Base-by-base conservation (phyloP, 2,329 filamentous ascomycete species). In the Dothistroma septosporum region DNA sequence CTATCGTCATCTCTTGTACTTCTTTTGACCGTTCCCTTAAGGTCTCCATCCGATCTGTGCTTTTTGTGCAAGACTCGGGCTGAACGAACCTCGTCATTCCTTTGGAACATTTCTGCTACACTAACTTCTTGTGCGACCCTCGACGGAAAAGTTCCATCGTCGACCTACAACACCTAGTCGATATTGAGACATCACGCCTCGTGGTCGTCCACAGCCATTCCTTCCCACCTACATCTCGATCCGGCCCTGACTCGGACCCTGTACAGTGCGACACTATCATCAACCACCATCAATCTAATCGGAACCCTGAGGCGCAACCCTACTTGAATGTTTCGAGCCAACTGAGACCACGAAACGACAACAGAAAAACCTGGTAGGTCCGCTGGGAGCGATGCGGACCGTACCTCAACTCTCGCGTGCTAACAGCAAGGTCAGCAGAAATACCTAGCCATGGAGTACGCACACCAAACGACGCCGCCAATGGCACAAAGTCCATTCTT, bases 401-500 rank as follows among this genome's bases (percentile, higher is more conserved):
- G 63, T 54, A 58, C 54, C 46, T 58, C 58, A 58, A 64, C 50
- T 58, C 61, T 46, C 59, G 55, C 46, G 53, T 59, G 55, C 62
- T 65, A 61, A 66, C 66, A 52, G 59, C 59, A 59, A 59, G n/a
- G 60, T 64, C 61, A 64, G 61, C 64, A 65, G 35, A 57, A 64
- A 53, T 44, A 47, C 46, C 59, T 48, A 62, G 4, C 61, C 64
- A 75, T 75, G 73, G 73, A 75, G 56, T 73, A 74, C 69, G 60
- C 72, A 74, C 77, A 61, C 66, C 78, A 68, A 76, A 79, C 76
- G 76, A 83, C 71, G 85, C 72, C 72, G 58, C 71, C 71, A 37
- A 70, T 90, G 82, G 86, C 83, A 63, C 88, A 90, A 78, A 85
- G 87, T 67, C 81, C 89, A 61, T 95, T 92, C 82, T 92, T 90